These are phyloP conservation scores for Russula ochroleuca DNA, from an alignment of 768 basidiomycete species.

Conservation along the genomic window DNA sequence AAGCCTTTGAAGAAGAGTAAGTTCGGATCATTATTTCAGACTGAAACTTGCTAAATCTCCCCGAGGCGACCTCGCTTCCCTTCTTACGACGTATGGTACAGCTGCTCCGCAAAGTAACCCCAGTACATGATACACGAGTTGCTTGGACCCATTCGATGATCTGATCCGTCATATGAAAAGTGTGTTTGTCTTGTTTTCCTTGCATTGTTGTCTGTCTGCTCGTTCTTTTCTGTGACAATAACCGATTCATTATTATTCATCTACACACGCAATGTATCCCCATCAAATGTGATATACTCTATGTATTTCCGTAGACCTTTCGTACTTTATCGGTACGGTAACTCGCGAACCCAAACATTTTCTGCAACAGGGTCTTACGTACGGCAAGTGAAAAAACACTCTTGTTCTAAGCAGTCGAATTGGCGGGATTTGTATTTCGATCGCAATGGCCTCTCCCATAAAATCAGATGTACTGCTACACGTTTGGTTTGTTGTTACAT, in stretches of 20 bases:
- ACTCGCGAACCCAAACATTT: not conserved
- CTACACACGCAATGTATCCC: conserved; percentile 12
- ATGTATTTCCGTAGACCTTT: conserved; percentile 4
- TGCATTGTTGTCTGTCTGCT: not conserved
- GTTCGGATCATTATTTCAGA: not conserved
- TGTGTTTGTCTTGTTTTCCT: conserved; percentile 5
- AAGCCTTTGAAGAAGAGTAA: conserved; percentile 64
- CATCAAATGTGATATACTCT: not conserved
- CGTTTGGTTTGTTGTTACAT: too few relatives aligned
- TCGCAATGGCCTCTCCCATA: too few relatives aligned
- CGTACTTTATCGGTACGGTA: not conserved
- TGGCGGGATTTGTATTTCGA: not conserved
- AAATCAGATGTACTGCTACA: too few relatives aligned
- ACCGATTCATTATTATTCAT: not conserved
- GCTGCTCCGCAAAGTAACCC: not conserved
- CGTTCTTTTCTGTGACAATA: not conserved
- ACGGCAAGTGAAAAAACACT: not conserved
- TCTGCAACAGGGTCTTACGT: not conserved
- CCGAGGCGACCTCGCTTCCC: conserved; percentile 47
- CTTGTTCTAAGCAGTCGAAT: not conserved
- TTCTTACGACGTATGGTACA: conserved; percentile 49
- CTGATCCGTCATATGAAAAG: not conserved
- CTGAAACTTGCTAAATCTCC: not conserved
- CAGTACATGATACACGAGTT: conserved; percentile 2
- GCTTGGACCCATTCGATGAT: not conserved